Evolutionary conservation across 352 stramenopile genomes (phyloP).

Genomic region (Phytophthora podocarpi): DNA sequence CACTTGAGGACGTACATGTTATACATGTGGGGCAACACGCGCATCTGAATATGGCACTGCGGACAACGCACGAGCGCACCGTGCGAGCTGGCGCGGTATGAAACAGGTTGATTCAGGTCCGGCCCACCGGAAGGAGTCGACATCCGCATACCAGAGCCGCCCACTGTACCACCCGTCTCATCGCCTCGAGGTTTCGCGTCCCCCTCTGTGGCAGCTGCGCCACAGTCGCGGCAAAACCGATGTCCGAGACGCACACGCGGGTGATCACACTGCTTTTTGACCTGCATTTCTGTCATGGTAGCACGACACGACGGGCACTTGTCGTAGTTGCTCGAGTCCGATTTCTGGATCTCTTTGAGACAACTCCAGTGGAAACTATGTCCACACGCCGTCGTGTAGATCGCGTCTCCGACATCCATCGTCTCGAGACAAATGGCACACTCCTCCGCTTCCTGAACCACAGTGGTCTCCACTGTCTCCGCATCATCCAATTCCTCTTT

Average conservation of each 20-base stretch:
- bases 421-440: slow-evolving; percentile 86
- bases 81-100: slow-evolving; percentile 81
- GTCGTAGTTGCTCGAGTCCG: slow-evolving; percentile 82
- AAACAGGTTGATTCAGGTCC: slow-evolving; percentile 54
- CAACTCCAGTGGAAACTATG: slow-evolving; percentile 89
- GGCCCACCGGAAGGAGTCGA: slow-evolving; percentile 21
- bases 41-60: slow-evolving; percentile 89
- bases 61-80: slow-evolving; percentile 85
- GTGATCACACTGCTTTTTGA: slow-evolving; percentile 86
- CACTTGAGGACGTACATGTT: slow-evolving; percentile 79
- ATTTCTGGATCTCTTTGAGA: slow-evolving; percentile 83
- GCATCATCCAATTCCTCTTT: slow-evolving; percentile 26
- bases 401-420: slow-evolving; percentile 81
- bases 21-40: slow-evolving; percentile 88
- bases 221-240: slow-evolving; percentile 83
- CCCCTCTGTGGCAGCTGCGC: slow-evolving; percentile 50
- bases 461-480: slow-evolving; percentile 38
- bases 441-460: slow-evolving; percentile 75
- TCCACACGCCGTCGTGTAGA: slow-evolving; percentile 83
- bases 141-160: slow-evolving; percentile 23
- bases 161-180: slow-evolving; percentile 29
- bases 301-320: slow-evolving; percentile 83
- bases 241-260: slow-evolving; percentile 80
- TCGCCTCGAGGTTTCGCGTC: slow-evolving; percentile 71
- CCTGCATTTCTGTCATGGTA: slow-evolving; percentile 80